These are phyloP conservation scores for Aspergillus pseudonomiae DNA, from an alignment of 2,329 filamentous ascomycete species.

Conservation along the genomic window DNA sequence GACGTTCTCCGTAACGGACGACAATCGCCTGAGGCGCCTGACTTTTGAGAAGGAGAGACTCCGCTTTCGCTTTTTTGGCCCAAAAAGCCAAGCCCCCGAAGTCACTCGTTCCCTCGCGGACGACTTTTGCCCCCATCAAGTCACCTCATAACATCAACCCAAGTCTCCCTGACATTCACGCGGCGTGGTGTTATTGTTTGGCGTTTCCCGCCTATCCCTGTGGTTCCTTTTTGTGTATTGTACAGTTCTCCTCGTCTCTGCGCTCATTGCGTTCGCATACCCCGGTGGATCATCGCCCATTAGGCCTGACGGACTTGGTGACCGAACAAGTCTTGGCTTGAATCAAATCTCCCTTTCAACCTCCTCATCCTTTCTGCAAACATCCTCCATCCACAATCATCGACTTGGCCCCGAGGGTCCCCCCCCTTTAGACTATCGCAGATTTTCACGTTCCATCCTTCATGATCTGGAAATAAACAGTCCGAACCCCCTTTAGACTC, in stretches of 20 bases:
- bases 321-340: slow-evolving; percentile 22
- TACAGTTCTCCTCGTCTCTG: neutral
- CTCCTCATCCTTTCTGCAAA: slow-evolving; percentile 20
- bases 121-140: slow-evolving; percentile 6
- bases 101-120: neutral
- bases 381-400: slow-evolving; percentile 15
- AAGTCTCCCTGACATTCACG: neutral
- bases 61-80: slow-evolving; percentile 16
- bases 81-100: slow-evolving; percentile 7
- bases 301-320: slow-evolving; percentile 19
- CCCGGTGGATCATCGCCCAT: slow-evolving; percentile 15
- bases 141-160: slow-evolving; percentile 1
- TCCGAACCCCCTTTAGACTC: slow-evolving; percentile 1
- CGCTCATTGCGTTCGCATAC: slow-evolving; percentile 8
- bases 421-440: slow-evolving; percentile 11
- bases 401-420: slow-evolving; percentile 11
- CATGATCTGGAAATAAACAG: slow-evolving; percentile 20
- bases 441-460: slow-evolving; percentile 1
- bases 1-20: neutral
- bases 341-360: slow-evolving; percentile 22
- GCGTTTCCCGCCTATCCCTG: neutral
- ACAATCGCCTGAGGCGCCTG: slow-evolving; percentile 18
- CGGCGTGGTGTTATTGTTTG: slow-evolving; percentile 1
- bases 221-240: neutral
- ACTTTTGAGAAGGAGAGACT: slow-evolving; percentile 9